Conservation (phyloP, 2,329 filamentous ascomycete genomes). For the Gyromitra esculenta region DNA sequence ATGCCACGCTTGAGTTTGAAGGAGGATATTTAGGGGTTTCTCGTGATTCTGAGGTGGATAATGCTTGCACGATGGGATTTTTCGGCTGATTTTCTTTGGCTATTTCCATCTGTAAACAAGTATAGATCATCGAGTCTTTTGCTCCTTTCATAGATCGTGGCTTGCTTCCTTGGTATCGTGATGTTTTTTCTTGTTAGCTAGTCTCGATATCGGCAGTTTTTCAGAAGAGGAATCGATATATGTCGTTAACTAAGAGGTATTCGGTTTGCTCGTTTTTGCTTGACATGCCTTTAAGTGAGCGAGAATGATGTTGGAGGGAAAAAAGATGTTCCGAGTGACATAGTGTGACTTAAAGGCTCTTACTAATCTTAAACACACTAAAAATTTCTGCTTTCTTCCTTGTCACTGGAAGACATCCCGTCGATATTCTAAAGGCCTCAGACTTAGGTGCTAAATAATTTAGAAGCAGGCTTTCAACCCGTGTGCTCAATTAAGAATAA, state of each 20-base stretch:
- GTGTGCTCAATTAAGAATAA: too few relatives aligned
- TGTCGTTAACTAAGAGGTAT: neutral
- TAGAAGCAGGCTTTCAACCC: too few relatives aligned
- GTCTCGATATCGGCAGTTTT: neutral
- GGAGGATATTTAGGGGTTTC: conserved; percentile 6
- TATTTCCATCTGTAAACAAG: neutral
- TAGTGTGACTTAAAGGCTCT: neutral
- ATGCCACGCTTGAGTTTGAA: conserved; percentile 38
- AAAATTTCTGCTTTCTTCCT: neutral
- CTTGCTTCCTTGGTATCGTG: neutral
- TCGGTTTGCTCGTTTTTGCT: neutral
- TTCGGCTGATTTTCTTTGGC: neutral
- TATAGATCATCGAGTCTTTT: conserved; percentile 16
- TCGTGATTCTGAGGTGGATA: conserved; percentile 4
- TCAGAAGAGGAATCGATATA: neutral
- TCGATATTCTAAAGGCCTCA: too few relatives aligned
- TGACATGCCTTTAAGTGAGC: too few relatives aligned
- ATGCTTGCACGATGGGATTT: neutral
- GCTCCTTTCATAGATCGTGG: conserved; percentile 14
- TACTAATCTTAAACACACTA: neutral
- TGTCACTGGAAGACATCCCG: too few relatives aligned
- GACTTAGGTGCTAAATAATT: too few relatives aligned
- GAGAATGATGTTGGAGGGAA: too few relatives aligned
- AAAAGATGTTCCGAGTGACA: neutral
- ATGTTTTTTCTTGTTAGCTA: neutral